phyloP scores from a whole-genome alignment of 2,329 filamentous ascomycete genomes.

The Hysterium pulicare region DNA sequence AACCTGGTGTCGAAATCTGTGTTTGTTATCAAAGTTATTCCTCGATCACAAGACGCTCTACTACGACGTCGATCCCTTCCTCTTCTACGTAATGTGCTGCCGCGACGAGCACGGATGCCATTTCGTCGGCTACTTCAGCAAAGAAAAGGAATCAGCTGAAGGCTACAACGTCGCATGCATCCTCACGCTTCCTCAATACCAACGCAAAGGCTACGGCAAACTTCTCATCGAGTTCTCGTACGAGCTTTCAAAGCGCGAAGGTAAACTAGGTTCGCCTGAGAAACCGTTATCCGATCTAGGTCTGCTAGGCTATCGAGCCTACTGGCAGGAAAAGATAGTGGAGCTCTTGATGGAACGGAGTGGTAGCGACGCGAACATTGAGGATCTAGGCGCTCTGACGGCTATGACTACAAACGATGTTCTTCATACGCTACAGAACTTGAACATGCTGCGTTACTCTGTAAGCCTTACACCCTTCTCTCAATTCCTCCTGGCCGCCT shows the following conservation, averaged over 20 bases:
- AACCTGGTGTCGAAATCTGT: slow-evolving; percentile 95
- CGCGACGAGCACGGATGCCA: slow-evolving; percentile 87
- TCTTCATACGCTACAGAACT: slow-evolving; percentile 85
- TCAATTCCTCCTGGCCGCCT: slow-evolving; percentile 1
- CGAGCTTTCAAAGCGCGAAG: slow-evolving; percentile 91
- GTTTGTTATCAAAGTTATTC: slow-evolving; percentile 91
- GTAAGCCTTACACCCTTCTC: slow-evolving; percentile 35
- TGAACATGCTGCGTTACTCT: slow-evolving; percentile 93
- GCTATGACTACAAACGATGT: slow-evolving; percentile 99
- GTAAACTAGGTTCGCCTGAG: slow-evolving; percentile 91
- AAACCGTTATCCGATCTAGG: slow-evolving; percentile 94
- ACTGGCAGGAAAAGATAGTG: slow-evolving; percentile 94
- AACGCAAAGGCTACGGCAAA: slow-evolving; percentile 89
- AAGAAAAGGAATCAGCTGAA: slow-evolving; percentile 96
- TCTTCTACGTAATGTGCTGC: slow-evolving; percentile 97
- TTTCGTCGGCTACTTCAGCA: slow-evolving; percentile 98
- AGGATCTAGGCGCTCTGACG: slow-evolving; percentile 72
- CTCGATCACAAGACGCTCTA: slow-evolving; percentile 97
- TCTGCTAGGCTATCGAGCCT: slow-evolving; percentile 89
- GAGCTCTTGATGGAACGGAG: slow-evolving; percentile 73
- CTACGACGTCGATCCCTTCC: slow-evolving; percentile 98
- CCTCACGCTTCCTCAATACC: slow-evolving; percentile 91
- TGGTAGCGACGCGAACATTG: slow-evolving; percentile 75
- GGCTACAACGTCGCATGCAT: slow-evolving; percentile 99
- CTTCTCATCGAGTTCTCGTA: slow-evolving; percentile 97